Evolutionary conservation across 108 stramenopile genomes (phyloP), one percentile per base, ranked within the genome.

Genomic region (Pseudonitzschia multiseries): DNA sequence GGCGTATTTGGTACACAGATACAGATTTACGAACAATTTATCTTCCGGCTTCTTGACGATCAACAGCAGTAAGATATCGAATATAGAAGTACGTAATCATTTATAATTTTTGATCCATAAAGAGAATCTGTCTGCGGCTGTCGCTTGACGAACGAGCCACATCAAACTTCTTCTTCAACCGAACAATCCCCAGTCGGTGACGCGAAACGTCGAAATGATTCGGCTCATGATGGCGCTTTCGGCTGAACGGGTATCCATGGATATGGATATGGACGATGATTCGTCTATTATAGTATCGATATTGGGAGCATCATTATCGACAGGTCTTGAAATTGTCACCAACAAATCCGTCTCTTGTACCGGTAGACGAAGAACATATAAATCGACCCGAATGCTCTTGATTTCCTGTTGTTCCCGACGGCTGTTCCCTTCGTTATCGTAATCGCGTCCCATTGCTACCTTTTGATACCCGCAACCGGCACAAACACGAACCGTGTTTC

Each of bases 1-100:
- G 93, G 93, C 75, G 78, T 50, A 74, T 88, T 63, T 94, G 93
- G 93, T 92, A 89, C 69, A 88, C 81, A 1, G 69, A 87, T 65
- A 68, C 74, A 22, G 69, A 84, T 44, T 81, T 93, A 56, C 56
- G 84, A 68, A 72, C 79, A 33, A 81, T 93, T 13, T 90, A 85
- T 64, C 50, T 74, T 43, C 44, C 72, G 8, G 70, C 74, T 63
- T 76, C 57, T 51, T 56, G 48, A 76, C 41, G 42, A 31, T 36
- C 20, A 48, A 62, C 36, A 18, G 17, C 46, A 14, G 14, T 48
- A 14, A 18, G 46, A 48, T 42, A 42, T 42, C 10, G 42, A 42
- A 6, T 42, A 42, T 10, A 36, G 36, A 36, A 36, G 6, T 36
- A 2, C n/a, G n/a, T n/a, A n/a, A n/a, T n/a, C n/a, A n/a, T n/a